phyloP scores from a whole-genome alignment of 163 green algal species.

The Scenedesmus sp. region DNA sequence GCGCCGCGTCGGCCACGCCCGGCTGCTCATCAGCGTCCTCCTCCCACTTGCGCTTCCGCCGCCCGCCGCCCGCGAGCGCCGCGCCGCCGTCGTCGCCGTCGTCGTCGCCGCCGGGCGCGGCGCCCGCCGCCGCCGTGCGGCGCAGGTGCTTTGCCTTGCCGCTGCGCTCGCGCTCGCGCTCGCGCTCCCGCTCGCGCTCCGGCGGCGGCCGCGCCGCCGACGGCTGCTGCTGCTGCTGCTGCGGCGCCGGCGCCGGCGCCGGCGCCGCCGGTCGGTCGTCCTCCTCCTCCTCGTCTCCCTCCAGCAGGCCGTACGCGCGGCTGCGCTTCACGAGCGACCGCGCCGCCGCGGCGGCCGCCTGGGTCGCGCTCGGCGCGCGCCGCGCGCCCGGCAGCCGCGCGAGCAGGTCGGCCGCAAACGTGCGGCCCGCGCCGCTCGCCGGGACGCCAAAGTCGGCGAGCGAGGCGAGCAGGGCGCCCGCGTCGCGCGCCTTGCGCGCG shows the following conservation, averaged over 20 bases:
- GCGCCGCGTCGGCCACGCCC: not conserved
- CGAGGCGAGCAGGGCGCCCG: not conserved
- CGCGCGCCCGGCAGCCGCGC: conserved; percentile 30
- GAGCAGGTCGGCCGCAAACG: conserved; percentile 58
- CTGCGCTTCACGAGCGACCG: conserved; percentile 42
- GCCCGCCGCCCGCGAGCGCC: conserved; percentile 32
- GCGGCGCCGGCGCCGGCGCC: conserved; percentile 24
- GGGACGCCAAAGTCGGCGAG: conserved; percentile 22
- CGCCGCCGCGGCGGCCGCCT: conserved; percentile 39
- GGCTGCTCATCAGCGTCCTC: conserved; percentile 63
- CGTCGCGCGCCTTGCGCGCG: conserved; percentile 53
- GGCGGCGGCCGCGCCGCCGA: not conserved
- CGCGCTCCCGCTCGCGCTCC: conserved; percentile 22
- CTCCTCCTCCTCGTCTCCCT: conserved; percentile 50
- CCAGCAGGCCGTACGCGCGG: conserved; percentile 52
- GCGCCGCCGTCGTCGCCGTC: conserved; percentile 3
- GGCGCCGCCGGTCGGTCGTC: not conserved
- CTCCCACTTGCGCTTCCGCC: conserved; percentile 65
- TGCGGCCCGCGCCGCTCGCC: not conserved
- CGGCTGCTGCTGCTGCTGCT: conserved; percentile 35
- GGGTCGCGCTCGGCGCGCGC: not conserved
- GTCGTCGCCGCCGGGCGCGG: conserved; percentile 6
- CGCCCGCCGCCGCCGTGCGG: not conserved
- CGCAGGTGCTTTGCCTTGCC: conserved; percentile 43
- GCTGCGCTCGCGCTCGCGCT: not conserved